A percentile compares a stretch with the other conserved stretches of the same genome.
These are phyloP conservation scores for Volvox reticuliferus DNA, from an alignment of 139 green algal genomes.

Conservation along the genomic window DNA sequence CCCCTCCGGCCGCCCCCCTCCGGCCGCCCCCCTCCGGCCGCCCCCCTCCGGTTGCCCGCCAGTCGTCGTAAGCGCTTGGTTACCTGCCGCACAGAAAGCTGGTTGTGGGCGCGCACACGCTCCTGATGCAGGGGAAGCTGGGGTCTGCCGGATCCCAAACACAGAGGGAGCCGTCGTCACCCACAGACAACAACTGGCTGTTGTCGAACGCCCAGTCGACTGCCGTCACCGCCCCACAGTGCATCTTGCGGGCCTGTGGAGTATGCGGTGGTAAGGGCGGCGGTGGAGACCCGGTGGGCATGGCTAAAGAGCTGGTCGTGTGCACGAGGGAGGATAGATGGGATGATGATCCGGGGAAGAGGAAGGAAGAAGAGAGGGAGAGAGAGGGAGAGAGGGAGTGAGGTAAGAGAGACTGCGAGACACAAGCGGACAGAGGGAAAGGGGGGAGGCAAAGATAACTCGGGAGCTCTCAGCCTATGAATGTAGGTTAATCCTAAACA, in stretches of 20 bases:
- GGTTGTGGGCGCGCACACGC: background rate
- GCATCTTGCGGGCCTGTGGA: slow-evolving; percentile 36
- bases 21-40: too few relatives aligned
- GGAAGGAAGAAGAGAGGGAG: too few relatives aligned
- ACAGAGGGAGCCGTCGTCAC: slow-evolving; percentile 44
- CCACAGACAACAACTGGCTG: slow-evolving; percentile 53
- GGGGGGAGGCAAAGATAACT: too few relatives aligned
- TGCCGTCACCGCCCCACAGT: background rate
- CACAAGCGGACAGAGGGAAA: background rate
- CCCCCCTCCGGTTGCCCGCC: too few relatives aligned
- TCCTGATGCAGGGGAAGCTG: background rate
- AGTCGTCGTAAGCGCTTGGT: too few relatives aligned
- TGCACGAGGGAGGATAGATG: too few relatives aligned
- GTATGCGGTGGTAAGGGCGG: background rate
- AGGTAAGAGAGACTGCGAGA: too few relatives aligned
- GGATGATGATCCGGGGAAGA: too few relatives aligned
- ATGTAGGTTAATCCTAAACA: too few relatives aligned
- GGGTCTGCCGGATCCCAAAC: slow-evolving; percentile 44
- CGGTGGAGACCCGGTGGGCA: background rate
- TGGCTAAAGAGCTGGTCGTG: too few relatives aligned
- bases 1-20: too few relatives aligned
- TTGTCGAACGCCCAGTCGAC: slow-evolving; percentile 63
- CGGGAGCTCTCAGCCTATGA: too few relatives aligned
- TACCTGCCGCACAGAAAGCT: slow-evolving; percentile 44
- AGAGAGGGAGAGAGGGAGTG: background rate